Conservation (phyloP, 1,139 yeast species). For the Protomyces inundatus region DNA sequence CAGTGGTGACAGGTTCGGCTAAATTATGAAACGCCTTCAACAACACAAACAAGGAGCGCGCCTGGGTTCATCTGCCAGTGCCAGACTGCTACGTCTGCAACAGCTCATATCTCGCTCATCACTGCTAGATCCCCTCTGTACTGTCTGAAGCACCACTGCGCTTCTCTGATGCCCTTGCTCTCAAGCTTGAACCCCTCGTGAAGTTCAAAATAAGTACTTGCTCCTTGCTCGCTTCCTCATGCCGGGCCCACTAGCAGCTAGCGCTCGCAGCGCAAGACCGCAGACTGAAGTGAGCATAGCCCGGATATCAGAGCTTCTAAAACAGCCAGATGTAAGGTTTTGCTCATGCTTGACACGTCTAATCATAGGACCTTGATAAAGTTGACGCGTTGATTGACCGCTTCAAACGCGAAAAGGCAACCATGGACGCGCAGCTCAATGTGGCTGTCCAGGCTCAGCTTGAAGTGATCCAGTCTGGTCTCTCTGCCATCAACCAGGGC, state of each 20-base stretch:
- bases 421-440: slow-evolving; percentile 65
- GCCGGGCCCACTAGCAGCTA: background rate
- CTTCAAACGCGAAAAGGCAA: slow-evolving; percentile 61
- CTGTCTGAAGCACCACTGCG: too few species aligned
- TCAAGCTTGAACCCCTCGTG: too few species aligned
- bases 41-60: background rate
- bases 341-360: background rate
- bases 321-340: slow-evolving; percentile 35
- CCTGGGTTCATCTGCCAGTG: too few species aligned
- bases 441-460: slow-evolving; percentile 60
- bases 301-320: slow-evolving; percentile 34
- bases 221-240: background rate
- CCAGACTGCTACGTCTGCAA: too few species aligned
- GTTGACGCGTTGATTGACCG: slow-evolving; percentile 54
- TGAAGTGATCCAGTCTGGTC: slow-evolving; percentile 46
- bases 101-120: too few species aligned
- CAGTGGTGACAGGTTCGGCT: background rate
- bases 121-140: too few species aligned
- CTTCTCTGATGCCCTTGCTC: too few species aligned
- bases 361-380: slow-evolving; percentile 49
- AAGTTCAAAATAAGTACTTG: too few species aligned
- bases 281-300: background rate
- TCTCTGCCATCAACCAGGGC: slow-evolving; percentile 37
- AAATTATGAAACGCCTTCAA: background rate
- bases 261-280: background rate